Percentiles rank a stretch among this genome's conserved stretches.
These are phyloP conservation scores for Alternaria sp. DNA, from an alignment of 2,329 filamentous ascomycete species.

Conservation along the genomic window DNA sequence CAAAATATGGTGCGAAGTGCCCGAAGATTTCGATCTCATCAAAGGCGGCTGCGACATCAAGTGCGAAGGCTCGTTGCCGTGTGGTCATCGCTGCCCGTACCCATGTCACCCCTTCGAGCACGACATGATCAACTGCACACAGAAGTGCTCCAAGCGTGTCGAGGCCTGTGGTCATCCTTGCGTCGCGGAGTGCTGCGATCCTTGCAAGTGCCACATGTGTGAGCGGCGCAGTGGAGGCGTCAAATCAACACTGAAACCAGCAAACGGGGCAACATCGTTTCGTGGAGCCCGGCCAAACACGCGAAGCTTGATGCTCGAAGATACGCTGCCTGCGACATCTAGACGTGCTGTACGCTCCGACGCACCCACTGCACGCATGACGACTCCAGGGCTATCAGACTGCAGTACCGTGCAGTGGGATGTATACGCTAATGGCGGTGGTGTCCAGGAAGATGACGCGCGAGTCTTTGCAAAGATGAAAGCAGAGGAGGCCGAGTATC, in stretches of 20 bases:
- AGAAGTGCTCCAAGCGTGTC: conserved; percentile 31
- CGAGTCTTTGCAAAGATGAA: conserved; percentile 15
- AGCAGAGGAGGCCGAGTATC: conserved; percentile 21
- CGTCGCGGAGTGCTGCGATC: conserved; percentile 34
- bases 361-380: neutral
- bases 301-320: conserved; percentile 5
- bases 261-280: conserved; percentile 3
- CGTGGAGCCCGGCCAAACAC: neutral
- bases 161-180: conserved; percentile 41
- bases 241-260: conserved; percentile 34
- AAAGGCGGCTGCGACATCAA: conserved; percentile 39
- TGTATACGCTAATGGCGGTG: conserved; percentile 12
- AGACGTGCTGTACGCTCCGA: neutral
- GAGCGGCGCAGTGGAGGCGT: conserved; percentile 30
- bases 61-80: conserved; percentile 40
- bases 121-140: conserved; percentile 41
- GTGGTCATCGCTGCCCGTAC: conserved; percentile 43
- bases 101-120: conserved; percentile 36
- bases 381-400: neutral
- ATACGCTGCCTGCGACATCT: conserved; percentile 2
- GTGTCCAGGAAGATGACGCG: conserved; percentile 28
- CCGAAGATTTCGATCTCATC: conserved; percentile 36
- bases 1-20: conserved; percentile 57
- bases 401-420: conserved; percentile 17
- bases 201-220: conserved; percentile 39